Evolutionary conservation across 495 filamentous ascomycete genomes (phyloP).

Genomic region (Talaromyces stipitatus): DNA sequence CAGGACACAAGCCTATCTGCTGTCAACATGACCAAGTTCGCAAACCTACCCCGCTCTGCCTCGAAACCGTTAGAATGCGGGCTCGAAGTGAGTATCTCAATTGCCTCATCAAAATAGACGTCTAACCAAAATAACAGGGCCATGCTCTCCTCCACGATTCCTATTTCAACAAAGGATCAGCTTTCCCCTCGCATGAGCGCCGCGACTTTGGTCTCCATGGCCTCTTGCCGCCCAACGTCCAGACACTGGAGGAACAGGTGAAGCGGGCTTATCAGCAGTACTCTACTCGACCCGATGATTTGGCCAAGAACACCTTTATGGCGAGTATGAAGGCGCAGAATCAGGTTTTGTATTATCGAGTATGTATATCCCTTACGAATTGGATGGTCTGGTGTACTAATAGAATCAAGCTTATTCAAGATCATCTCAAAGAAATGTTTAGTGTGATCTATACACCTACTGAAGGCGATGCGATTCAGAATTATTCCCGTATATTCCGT

Average conservation of each 20-base stretch:
- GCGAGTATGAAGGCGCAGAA: conserved; percentile 77
- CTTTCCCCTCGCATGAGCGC: conserved; percentile 62
- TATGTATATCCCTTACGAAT: no score
- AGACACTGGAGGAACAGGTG: conserved; percentile 75
- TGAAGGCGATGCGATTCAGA: conserved; percentile 83
- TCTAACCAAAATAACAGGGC: conserved; percentile 31
- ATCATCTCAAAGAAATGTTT: conserved; percentile 79
- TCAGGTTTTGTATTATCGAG: conserved; percentile 66
- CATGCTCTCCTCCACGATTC: conserved; percentile 56
- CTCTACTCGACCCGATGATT: conserved; percentile 43
- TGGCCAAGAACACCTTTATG: conserved; percentile 80
- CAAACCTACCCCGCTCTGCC: conserved; percentile 54
- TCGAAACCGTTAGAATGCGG: conserved; percentile 52
- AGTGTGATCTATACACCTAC: conserved; percentile 85
- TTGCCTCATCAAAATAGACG: background rate
- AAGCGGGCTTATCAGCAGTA: conserved; percentile 78
- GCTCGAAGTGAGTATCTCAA: conserved; percentile 17
- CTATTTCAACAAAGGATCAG: conserved; percentile 80
- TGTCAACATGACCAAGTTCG: conserved; percentile 32
- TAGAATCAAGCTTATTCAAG: conserved; percentile 44
- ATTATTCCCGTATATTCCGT: conserved; percentile 74
- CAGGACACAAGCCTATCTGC: no score
- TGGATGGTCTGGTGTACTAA: background rate
- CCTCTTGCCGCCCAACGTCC: conserved; percentile 61
- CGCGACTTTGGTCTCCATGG: conserved; percentile 61